phyloP scores from a whole-genome alignment of 371 early-diverging fungal genomes.

The Coelomomyces lativittatus region DNA sequence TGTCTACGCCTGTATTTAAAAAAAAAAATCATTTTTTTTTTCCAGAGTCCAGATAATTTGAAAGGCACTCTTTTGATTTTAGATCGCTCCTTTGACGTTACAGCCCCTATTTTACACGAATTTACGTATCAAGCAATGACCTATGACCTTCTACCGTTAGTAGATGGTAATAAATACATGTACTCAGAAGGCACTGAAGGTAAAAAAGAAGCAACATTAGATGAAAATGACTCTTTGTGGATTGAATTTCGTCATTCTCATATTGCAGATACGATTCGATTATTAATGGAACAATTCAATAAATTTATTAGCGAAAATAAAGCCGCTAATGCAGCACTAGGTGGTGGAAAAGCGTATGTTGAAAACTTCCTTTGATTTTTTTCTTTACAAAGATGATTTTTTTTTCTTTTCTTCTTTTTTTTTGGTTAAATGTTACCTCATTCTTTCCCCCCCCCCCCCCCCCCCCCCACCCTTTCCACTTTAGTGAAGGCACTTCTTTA shows the following conservation, averaged over 20 bases:
- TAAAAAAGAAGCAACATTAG: slow-evolving; percentile 37
- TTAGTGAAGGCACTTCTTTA: slow-evolving; percentile 43
- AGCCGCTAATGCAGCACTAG: slow-evolving; percentile 34
- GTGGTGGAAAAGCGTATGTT: slow-evolving; percentile 16
- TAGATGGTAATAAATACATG: slow-evolving; percentile 40
- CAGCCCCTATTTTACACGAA: slow-evolving; percentile 73
- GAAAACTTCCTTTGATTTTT: neutral
- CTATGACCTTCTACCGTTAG: slow-evolving; percentile 61
- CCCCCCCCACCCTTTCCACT: too few species aligned
- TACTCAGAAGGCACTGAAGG: slow-evolving; percentile 6
- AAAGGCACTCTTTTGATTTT: slow-evolving; percentile 58
- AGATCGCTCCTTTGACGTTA: slow-evolving; percentile 73
- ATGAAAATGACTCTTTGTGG: slow-evolving; percentile 58
- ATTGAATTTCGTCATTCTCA: slow-evolving; percentile 72
- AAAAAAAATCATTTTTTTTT: too few species aligned
- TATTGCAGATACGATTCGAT: slow-evolving; percentile 71
- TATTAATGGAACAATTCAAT: slow-evolving; percentile 61
- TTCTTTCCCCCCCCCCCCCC: too few species aligned
- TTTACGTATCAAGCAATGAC: slow-evolving; percentile 88
- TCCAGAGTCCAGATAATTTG: too few species aligned
- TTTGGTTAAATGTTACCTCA: too few species aligned
- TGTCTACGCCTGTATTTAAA: too few species aligned
- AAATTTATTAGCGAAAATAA: slow-evolving; percentile 48
- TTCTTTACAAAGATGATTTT: slow-evolving; percentile 5
- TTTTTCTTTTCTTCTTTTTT: too few species aligned